A percentile compares a stretch with the other conserved stretches of the same genome.
These are phyloP conservation scores for Calonectria henricotiae DNA, from an alignment of 2,329 filamentous ascomycete species.

Conservation along the genomic window DNA sequence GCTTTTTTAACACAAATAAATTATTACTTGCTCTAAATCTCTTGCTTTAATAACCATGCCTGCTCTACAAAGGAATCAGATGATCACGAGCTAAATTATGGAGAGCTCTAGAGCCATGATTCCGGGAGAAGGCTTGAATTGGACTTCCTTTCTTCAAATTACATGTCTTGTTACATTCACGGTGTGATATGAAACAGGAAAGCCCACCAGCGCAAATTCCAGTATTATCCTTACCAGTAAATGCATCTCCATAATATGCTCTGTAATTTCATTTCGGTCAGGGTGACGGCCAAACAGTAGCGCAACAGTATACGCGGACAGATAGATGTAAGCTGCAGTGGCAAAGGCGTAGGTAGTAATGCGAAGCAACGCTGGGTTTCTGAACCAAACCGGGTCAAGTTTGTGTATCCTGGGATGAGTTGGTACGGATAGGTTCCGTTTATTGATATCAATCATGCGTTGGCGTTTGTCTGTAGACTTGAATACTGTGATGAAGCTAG, in stretches of 20 bases:
- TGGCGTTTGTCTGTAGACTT: background rate
- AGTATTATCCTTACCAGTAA: background rate
- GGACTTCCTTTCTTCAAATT: too few species aligned
- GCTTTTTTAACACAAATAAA: too few species aligned
- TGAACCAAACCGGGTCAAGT: background rate
- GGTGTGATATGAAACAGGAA: background rate
- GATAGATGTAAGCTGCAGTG: background rate
- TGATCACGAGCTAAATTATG: too few species aligned
- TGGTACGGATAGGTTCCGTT: background rate
- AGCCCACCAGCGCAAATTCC: background rate
- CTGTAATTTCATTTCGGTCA: background rate
- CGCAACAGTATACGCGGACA: background rate
- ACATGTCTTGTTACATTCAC: background rate
- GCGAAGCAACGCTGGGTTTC: background rate
- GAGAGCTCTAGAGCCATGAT: too few species aligned
- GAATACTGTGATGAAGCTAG: background rate
- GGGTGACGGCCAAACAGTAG: background rate
- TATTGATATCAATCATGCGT: background rate
- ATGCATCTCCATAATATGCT: background rate
- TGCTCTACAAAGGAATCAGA: too few species aligned
- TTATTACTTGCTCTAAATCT: too few species aligned
- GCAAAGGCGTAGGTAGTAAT: background rate
- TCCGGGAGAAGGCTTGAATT: too few species aligned
- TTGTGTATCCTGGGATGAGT: background rate
- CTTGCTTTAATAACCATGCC: too few species aligned